Conservation (phyloP, 129 eudicot species). For the Escallonia rubra region DNA sequence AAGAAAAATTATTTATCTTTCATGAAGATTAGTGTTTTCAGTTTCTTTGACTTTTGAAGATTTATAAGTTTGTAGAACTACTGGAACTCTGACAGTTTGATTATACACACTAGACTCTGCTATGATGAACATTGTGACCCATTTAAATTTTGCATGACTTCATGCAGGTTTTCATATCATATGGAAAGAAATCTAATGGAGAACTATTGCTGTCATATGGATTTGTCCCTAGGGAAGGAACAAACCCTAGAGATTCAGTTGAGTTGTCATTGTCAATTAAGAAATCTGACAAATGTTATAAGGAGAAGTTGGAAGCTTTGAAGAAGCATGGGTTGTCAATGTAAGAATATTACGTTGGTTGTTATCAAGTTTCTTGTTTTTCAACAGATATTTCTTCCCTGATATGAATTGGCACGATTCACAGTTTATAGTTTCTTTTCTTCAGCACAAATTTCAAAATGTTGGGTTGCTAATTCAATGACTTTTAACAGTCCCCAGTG, state of each 20-base stretch:
- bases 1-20: no score
- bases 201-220: constrained; percentile 95
- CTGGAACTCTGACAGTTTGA: no score
- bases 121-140: no score
- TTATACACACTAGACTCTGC: no score
- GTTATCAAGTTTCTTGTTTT: no score
- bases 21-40: no score
- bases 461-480: background rate
- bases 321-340: constrained; percentile 72
- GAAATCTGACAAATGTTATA: constrained; percentile 75
- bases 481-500: constrained; percentile 53
- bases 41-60: no score
- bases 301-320: constrained; percentile 63
- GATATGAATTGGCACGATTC: no score
- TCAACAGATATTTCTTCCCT: background rate
- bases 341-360: constrained; percentile 33
- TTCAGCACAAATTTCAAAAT: background rate
- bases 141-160: background rate
- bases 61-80: no score
- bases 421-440: background rate
- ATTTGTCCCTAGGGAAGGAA: constrained; percentile 91
- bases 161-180: constrained; percentile 83
- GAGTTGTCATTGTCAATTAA: constrained; percentile 61
- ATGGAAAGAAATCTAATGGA: constrained; percentile 92
- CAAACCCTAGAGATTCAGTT: constrained; percentile 85